phyloP scores from a whole-genome alignment of 2,329 filamentous ascomycete genomes.

The Colletotrichum endophyticum region DNA sequence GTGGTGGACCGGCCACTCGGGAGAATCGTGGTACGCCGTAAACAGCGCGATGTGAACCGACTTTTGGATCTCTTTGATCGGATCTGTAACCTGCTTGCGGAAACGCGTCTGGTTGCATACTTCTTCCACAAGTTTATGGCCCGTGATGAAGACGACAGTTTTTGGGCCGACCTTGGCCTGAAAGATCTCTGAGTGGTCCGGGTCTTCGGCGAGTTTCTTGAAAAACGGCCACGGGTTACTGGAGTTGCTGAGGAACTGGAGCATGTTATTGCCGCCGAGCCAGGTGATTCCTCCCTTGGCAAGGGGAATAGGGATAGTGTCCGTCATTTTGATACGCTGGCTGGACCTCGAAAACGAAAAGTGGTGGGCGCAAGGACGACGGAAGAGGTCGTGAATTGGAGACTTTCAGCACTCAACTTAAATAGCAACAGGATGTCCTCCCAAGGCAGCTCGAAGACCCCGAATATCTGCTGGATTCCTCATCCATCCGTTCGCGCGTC shows the following conservation, averaged over 20 bases:
- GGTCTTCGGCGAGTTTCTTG: constrained; percentile 37
- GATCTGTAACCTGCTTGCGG: constrained; percentile 58
- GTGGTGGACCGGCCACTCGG: constrained; percentile 55
- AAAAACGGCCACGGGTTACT: constrained; percentile 40
- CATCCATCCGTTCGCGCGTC: neutral
- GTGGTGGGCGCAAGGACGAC: neutral
- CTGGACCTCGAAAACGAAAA: neutral
- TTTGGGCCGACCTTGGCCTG: constrained; percentile 38
- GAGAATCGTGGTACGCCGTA: constrained; percentile 53
- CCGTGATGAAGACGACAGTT: constrained; percentile 45
- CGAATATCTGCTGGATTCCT: neutral
- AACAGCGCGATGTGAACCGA: constrained; percentile 58
- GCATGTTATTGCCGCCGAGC: neutral
- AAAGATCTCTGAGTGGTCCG: constrained; percentile 42
- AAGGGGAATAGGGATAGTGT: neutral
- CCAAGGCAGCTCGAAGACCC: neutral
- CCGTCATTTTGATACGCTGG: neutral
- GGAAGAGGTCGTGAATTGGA: neutral
- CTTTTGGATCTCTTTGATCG: constrained; percentile 56
- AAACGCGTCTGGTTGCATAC: constrained; percentile 58
- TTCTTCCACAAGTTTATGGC: constrained; percentile 45
- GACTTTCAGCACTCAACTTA: neutral
- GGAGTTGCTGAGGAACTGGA: constrained; percentile 37
- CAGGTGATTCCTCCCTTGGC: neutral
- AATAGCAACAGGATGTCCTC: neutral